These are phyloP conservation scores for Podosphaera fusca DNA, from an alignment of 2,329 filamentous ascomycete genomes.

Conservation along the genomic window DNA sequence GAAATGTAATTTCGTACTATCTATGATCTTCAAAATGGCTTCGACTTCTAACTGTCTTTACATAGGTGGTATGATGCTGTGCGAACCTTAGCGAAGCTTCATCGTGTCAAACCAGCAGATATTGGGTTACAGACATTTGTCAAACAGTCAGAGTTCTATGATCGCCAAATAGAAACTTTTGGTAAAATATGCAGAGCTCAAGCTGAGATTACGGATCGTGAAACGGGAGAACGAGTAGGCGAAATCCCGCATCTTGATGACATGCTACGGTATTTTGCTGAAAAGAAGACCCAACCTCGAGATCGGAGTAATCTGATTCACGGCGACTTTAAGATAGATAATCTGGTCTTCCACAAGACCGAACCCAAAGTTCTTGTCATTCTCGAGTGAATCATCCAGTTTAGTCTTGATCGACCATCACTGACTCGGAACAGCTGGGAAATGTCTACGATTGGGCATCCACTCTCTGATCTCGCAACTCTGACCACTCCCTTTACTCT, in stretches of 20 bases:
- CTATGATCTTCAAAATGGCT: too few relatives aligned
- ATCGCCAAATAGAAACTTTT: conserved; percentile 68
- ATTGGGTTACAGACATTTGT: conserved; percentile 56
- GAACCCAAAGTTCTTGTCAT: conserved; percentile 78
- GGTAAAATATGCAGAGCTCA: conserved; percentile 56
- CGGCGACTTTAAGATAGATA: conserved; percentile 93
- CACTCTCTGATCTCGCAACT: conserved; percentile 75
- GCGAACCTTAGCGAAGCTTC: conserved; percentile 63
- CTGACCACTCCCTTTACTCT: conserved; percentile 30
- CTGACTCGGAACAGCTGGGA: conserved; percentile 41
- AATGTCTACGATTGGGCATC: conserved; percentile 95
- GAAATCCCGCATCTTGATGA: conserved; percentile 65
- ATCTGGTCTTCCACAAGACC: conserved; percentile 72
- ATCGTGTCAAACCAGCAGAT: conserved; percentile 42
- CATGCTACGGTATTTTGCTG: conserved; percentile 54
- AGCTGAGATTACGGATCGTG: conserved; percentile 49
- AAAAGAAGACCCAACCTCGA: conserved; percentile 44
- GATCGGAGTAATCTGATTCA: conserved; percentile 68
- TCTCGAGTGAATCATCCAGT: conserved; percentile 39
- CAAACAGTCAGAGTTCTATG: conserved; percentile 54
- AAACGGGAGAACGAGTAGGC: conserved; percentile 55
- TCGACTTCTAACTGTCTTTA: background rate
- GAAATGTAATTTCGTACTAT: conserved; percentile 30
- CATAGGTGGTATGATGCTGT: conserved; percentile 61
- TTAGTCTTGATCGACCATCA: too few relatives aligned